These are phyloP conservation scores for Thermomyces lanuginosus DNA, from an alignment of 2,329 filamentous ascomycete genomes.

Conservation along the genomic window DNA sequence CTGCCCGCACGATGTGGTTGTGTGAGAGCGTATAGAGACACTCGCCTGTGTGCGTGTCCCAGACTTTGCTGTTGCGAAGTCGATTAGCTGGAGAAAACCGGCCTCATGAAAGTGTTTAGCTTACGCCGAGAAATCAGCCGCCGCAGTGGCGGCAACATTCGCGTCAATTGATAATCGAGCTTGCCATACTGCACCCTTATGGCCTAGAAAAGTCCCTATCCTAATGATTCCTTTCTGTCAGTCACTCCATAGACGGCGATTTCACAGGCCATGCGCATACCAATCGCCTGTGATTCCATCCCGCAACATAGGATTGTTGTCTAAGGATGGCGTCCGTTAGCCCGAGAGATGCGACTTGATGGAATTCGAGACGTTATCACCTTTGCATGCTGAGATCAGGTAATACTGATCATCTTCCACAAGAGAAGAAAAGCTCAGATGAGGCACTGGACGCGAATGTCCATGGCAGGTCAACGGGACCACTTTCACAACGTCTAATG, in stretches of 20 bases:
- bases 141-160: constrained; percentile 75
- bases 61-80: constrained; percentile 56
- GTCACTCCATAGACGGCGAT: neutral
- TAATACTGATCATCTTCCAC: constrained; percentile 76
- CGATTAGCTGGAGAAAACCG: constrained; percentile 14
- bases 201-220: constrained; percentile 95
- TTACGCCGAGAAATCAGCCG: constrained; percentile 88
- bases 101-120: constrained; percentile 17
- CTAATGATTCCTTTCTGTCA: constrained; percentile 19
- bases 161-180: constrained; percentile 79
- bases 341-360: constrained; percentile 3
- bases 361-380: constrained; percentile 25
- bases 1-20: constrained; percentile 83
- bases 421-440: constrained; percentile 74
- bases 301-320: constrained; percentile 96
- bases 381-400: constrained; percentile 85
- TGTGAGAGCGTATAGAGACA: constrained; percentile 75
- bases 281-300: constrained; percentile 92
- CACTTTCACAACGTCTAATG: constrained; percentile 41
- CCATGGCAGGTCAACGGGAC: constrained; percentile 89
- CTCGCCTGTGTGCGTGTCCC: constrained; percentile 92
- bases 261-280: constrained; percentile 28
- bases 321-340: constrained; percentile 30
- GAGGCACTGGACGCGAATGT: constrained; percentile 80
- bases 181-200: constrained; percentile 98